Base-by-base conservation (phyloP, 2,329 filamentous ascomycete species). In the Chrysoporthe puriensis region DNA sequence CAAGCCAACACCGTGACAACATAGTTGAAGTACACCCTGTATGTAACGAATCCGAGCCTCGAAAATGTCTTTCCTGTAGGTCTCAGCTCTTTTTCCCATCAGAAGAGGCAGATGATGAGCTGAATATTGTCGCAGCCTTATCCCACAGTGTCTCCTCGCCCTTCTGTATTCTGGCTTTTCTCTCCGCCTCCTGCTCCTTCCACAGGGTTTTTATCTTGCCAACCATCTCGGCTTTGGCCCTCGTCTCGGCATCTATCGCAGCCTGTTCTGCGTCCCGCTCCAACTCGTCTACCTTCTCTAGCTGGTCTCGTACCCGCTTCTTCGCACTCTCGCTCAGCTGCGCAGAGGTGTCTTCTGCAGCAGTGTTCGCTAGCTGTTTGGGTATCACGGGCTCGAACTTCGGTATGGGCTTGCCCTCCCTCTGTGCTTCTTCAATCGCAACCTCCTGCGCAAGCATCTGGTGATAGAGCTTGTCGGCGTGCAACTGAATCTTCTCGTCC, bases 401-500 rank as follows among this genome's bases (percentile, higher is more conserved):
- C 0, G 91, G 90, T 58, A 83, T 76, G 0, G 85, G 83, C n/a
- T 78, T 79, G 40, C 88, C 88, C 71, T 86, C 85, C 64, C 84
- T 82, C 77, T 89, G 89, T 46, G 91, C 91, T 73, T 88, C 85
- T 71, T 91, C 88, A n/a, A 92, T 88, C 70, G 85, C 86, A 26
- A 83, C 84, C 79, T 99, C 95, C 76, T 97, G 93, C 70, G 88
- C 86, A 48, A 97, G 79, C 90, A 98, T 93, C 73, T 91, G 88
- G 74, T 95, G 91, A 79, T 94, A 99, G 52, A 99, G 84, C 71
- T 88, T 88, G 81, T 99, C 96, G 68, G 95, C 95, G 78, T 97
- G 94, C 90, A 98, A 93, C 79, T 98, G 96, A 70, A 99, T 93
- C 73, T 91, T 88, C 77, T 97, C 94, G 73, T 97, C 92, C 63